A percentile compares a stretch with the other conserved stretches of the same genome.
phyloP scores from a whole-genome alignment of 2,329 filamentous ascomycete genomes.

The Kalmusia sp. region DNA sequence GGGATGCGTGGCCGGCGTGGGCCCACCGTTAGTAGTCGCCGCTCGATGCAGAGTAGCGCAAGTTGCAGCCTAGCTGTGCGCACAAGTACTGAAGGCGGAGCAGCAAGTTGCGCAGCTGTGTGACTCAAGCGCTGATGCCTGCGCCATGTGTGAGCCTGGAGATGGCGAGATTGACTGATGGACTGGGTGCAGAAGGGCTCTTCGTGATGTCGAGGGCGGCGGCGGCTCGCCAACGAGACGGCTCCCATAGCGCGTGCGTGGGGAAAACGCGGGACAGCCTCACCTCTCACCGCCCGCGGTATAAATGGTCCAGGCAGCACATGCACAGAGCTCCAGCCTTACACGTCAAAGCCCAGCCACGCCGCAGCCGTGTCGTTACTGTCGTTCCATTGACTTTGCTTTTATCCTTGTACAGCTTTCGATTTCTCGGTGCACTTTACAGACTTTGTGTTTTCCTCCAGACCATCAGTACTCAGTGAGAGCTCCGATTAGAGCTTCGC shows the following conservation, averaged over 20 bases:
- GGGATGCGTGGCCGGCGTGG: constrained; percentile 10
- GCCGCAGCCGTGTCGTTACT: neutral
- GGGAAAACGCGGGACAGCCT: neutral
- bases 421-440: neutral
- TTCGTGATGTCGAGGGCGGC: constrained; percentile 3
- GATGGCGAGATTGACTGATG: neutral
- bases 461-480: neutral
- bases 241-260: no score
- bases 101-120: neutral
- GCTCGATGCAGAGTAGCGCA: constrained; percentile 1
- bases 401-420: neutral
- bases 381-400: neutral
- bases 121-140: constrained; percentile 8
- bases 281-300: constrained; percentile 2
- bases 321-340: neutral
- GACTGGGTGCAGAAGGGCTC: constrained; percentile 1
- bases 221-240: neutral
- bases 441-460: no score
- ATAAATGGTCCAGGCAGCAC: constrained; percentile 7
- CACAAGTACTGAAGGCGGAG: neutral
- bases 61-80: constrained; percentile 6
- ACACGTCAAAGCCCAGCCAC: constrained; percentile 9
- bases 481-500: constrained; percentile 8
- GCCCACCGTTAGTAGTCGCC: neutral
- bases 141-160: neutral